Conservation (phyloP, 169 alveolate genomes). For the Eimeria praecox region DNA sequence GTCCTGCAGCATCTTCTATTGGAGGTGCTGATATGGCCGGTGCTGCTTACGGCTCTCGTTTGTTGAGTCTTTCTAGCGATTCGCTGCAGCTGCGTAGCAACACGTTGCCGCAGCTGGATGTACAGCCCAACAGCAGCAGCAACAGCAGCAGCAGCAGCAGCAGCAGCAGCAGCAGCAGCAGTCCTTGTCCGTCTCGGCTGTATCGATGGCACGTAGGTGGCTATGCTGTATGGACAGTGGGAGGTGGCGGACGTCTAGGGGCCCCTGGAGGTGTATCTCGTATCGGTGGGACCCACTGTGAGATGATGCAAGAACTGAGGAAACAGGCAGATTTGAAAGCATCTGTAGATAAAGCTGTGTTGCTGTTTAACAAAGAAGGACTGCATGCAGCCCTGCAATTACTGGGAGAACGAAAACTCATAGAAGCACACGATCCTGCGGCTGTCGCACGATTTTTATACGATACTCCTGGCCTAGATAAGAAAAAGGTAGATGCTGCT, state of each 20-base stretch:
- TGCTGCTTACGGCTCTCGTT: not conserved
- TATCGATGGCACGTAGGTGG: slow-evolving; percentile 45
- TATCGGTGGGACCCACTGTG: slow-evolving; percentile 36
- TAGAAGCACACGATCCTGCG: slow-evolving; percentile 37
- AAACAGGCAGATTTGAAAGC: slow-evolving; percentile 70
- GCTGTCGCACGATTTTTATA: slow-evolving; percentile 73
- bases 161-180: slow-evolving; percentile 57
- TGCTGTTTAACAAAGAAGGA: slow-evolving; percentile 74
- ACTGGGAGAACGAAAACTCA: slow-evolving; percentile 57
- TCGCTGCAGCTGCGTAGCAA: slow-evolving; percentile 13
- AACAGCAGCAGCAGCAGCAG: not conserved
- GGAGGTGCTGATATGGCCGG: not conserved
- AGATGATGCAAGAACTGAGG: slow-evolving; percentile 53
- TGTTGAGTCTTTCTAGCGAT: slow-evolving; percentile 17
- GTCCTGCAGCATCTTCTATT: not conserved
- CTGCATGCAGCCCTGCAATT: slow-evolving; percentile 66
- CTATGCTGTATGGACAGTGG: slow-evolving; percentile 48
- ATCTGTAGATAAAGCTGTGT: slow-evolving; percentile 76
- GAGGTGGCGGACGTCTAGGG: slow-evolving; percentile 6
- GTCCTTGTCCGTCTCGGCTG: slow-evolving; percentile 1
- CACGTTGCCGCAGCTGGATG: not conserved
- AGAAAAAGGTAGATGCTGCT: slow-evolving; percentile 62
- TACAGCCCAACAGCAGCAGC: not conserved
- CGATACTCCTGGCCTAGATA: slow-evolving; percentile 76
- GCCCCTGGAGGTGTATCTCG: slow-evolving; percentile 38